Base-by-base conservation (phyloP, 1,284 basidiomycete genomes). In the Ustilago lituana region DNA sequence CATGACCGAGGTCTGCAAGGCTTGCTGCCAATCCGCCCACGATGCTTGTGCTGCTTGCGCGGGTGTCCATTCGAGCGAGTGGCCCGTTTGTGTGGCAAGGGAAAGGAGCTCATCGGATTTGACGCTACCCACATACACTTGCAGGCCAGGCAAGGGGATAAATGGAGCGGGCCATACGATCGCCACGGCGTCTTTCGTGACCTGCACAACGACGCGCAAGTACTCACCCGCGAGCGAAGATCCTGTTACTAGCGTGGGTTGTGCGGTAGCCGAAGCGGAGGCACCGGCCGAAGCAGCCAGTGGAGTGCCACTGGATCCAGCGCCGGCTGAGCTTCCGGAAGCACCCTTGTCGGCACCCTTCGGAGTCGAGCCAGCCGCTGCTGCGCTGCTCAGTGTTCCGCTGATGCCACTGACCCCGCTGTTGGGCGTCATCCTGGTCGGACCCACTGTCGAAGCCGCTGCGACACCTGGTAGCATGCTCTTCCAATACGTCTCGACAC, bases 141-240 rank as follows among this genome's bases (percentile, higher is more conserved):
- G 89, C 70, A 93, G 88, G 3, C 87, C 87, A 3, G 55, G 27
- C 40, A 90, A 86, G 1, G 94, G 93, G 19, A 98, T 85, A 22
- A 85, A 83, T 86, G 87, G 89, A 14, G 88, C 86, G 14, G 89
- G 84, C 81, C 87, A 96, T 0, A 91, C 86, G 27, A 98, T 92
- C 0, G 96, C 92, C 19, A 92, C 88, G 24, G 90, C 84, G 82
- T 98, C 95, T 62, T 89, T 88, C 3, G 95, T 98, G 52, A 98
- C 91, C 83, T 98, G 96, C 7, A 98, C 89, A 19, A 89, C 87
- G 36, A 92, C 85, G 72, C 92, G 90, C 33, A 96, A 85, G 83
- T 95, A 96, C 72, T 89, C 89, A 33, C 94, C 95, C 17, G 89
- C 88, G 12, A 98, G 86, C 5, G 93, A 95, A 4, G 93, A 93